Evolutionary conservation across 2,329 filamentous ascomycete genomes (phyloP).

Genomic region (Dactylellina cionopaga): DNA sequence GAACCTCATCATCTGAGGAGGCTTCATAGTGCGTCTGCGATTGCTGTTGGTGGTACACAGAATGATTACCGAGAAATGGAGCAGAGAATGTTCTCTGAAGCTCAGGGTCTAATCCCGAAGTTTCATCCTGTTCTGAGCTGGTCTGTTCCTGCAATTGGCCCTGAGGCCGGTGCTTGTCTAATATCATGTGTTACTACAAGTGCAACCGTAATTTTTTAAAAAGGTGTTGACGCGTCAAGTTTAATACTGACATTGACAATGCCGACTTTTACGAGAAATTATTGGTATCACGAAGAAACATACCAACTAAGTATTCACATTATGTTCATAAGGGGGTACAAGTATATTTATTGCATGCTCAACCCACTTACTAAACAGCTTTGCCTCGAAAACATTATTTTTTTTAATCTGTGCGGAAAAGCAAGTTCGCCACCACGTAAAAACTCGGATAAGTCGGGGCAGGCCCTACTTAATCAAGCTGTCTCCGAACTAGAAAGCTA

Average conservation of each 20-base stretch:
- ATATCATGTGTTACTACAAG: slow-evolving; percentile 37
- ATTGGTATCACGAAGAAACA: slow-evolving; percentile 25
- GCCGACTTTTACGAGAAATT: too few relatives aligned
- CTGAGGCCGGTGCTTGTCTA: slow-evolving; percentile 17
- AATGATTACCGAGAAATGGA: slow-evolving; percentile 39
- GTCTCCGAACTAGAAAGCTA: too few relatives aligned
- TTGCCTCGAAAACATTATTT: slow-evolving; percentile 18
- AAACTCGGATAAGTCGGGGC: too few relatives aligned
- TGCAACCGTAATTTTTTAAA: too few relatives aligned
- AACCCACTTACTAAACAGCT: slow-evolving; percentile 3
- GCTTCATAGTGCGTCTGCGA: slow-evolving; percentile 37
- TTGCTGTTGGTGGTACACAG: slow-evolving; percentile 29
- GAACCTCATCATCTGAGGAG: slow-evolving; percentile 13
- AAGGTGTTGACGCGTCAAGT: not conserved
- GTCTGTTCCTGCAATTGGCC: slow-evolving; percentile 2
- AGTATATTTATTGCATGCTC: slow-evolving; percentile 34
- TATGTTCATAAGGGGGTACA: slow-evolving; percentile 6
- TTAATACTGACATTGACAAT: not conserved
- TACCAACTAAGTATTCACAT: slow-evolving; percentile 5
- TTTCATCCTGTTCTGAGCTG: not conserved
- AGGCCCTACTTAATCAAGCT: too few relatives aligned
- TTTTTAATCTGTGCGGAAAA: too few relatives aligned
- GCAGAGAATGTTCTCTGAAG: slow-evolving; percentile 45
- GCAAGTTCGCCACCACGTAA: too few relatives aligned
- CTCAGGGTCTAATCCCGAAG: slow-evolving; percentile 38